Evolutionary conservation across 768 basidiomycete species (phyloP).

Genomic region (Amanita brunnescens): DNA sequence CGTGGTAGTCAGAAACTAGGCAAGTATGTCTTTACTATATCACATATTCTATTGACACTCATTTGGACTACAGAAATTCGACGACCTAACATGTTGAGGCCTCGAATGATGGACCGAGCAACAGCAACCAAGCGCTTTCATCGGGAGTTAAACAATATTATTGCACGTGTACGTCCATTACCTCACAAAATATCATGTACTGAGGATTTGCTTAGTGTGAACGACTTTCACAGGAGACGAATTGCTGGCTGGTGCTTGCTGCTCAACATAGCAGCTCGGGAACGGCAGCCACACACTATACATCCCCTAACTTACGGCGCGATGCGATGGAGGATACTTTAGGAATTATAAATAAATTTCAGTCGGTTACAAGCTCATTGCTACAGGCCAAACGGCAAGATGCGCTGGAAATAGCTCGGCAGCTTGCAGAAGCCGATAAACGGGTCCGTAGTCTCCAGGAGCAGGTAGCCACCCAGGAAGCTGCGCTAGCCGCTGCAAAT

Average conservation of each 20-base stretch:
- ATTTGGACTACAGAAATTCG: not conserved
- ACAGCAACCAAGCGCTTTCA: not conserved
- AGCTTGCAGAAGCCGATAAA: not conserved
- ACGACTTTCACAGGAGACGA: not conserved
- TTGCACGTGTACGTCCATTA: not conserved
- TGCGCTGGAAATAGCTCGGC: constrained; percentile 3
- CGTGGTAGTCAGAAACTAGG: not conserved
- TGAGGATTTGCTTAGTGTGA: not conserved
- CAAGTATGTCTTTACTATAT: not conserved
- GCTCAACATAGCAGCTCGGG: not conserved
- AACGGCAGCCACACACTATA: not conserved
- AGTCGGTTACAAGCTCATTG: not conserved
- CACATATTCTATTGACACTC: not conserved
- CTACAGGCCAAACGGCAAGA: not conserved
- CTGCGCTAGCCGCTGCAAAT: too few species aligned
- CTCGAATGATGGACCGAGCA: not conserved
- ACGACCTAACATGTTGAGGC: not conserved
- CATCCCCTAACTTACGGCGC: not conserved
- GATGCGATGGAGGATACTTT: not conserved
- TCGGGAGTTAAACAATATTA: not conserved
- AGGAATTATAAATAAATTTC: not conserved
- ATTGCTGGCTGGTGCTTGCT: not conserved
- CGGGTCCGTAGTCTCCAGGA: too few species aligned
- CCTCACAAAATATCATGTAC: too few species aligned
- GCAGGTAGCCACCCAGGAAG: too few species aligned